Evolutionary conservation across 2,329 filamentous ascomycete species (phyloP).

Genomic region (Aspergillus tamarii): DNA sequence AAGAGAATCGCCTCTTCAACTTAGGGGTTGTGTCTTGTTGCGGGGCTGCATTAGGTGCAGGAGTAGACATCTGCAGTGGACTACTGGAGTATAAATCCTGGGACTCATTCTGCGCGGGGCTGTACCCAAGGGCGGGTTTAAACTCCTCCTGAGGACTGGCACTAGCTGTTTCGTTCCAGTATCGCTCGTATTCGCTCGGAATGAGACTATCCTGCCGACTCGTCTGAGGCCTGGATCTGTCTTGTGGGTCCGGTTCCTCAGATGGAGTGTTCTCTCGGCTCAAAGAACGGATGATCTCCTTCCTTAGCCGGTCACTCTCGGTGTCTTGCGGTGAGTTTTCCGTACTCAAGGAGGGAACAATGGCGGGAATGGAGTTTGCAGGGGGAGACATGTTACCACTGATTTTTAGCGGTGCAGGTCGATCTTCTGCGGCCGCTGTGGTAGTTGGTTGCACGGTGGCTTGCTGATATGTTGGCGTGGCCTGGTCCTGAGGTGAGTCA

Average conservation of each 20-base stretch:
- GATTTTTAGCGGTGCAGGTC: constrained; percentile 40
- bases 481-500: constrained; percentile 23
- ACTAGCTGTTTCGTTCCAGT: constrained; percentile 36
- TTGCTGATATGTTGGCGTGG: constrained; percentile 10
- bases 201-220: constrained; percentile 34
- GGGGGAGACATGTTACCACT: constrained; percentile 25
- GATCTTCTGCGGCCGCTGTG: constrained; percentile 20
- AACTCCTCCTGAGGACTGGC: constrained; percentile 23
- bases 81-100: constrained; percentile 21
- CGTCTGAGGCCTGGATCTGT: constrained; percentile 22
- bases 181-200: constrained; percentile 42
- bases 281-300: constrained; percentile 53
- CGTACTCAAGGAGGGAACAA: constrained; percentile 37
- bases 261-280: constrained; percentile 43
- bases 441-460: constrained; percentile 13
- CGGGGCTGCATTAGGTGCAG: constrained; percentile 12
- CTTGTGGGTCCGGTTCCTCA: constrained; percentile 28
- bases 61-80: constrained; percentile 6
- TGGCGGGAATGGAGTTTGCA: constrained; percentile 32
- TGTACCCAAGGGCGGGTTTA: constrained; percentile 16
- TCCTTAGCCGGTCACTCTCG: constrained; percentile 49
- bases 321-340: constrained; percentile 42
- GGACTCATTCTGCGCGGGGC: constrained; percentile 12
- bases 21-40: constrained; percentile 26
- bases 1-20: constrained; percentile 48